Evolutionary conservation across 2,329 filamentous ascomycete species (phyloP), one percentile per base, ranked within the genome.

Genomic region (Neoarthrinium moseri): DNA sequence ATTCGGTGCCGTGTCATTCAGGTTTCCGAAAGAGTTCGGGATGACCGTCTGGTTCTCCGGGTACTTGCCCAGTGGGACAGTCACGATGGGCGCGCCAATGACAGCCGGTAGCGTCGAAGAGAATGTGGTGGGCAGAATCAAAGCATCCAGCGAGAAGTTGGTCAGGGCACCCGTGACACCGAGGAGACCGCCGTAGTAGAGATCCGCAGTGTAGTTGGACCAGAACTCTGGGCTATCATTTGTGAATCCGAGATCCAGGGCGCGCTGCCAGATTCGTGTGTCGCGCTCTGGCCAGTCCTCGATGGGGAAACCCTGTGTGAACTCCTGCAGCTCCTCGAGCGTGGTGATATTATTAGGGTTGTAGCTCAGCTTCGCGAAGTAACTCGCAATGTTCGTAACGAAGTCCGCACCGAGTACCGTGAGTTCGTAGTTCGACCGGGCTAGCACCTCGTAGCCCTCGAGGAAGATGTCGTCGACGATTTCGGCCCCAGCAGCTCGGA

Each of bases 281-380:
- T 87, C 71, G n/a, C 81, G 72, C 38, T 71, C 63, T 0, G 84
- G 83, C 52, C 75, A 87, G n/a, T 76, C 71, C 55, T 88, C 84
- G 0, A 62, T 60, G 0, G 71, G 59, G 40, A 70, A 76, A 0
- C 53, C 51, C 23, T 79, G 77, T 0, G 83, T 87, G 52, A 82
- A 85, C 24, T 67, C 65, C 1, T 69, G 68, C 4, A 84, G 63
- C 10, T 81, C 75, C 2, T 64, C 65, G 1, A 87, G 65, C 15
- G 63, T 65, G 7, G 65, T 67, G 38, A 88, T 65, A 44, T 73
- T 70, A 48, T 78, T 67, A 1, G 83, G 82, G 55, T 87, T 88
- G 53, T 61, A 65, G 2, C 66, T 70, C 3, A 89, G 68, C 45
- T 77, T 62, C 4, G 66, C 64, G 7, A 88, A 67, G 57, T 87